Evolutionary conservation across 345 rosid genomes (phyloP).

Genomic region (Gossypium bickii): DNA sequence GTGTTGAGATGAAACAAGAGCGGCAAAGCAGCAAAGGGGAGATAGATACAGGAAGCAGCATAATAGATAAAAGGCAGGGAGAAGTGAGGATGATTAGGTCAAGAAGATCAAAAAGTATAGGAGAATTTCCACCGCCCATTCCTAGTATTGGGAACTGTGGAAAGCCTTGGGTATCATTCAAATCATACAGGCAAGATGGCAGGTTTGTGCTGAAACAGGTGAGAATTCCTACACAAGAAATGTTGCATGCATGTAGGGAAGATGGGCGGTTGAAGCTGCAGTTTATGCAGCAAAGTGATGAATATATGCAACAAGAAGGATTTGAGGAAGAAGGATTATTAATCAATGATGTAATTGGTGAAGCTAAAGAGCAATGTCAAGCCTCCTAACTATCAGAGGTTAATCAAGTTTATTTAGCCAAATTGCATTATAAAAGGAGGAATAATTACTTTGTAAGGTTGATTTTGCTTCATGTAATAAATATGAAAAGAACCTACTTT

Average conservation of each 20-base stretch:
- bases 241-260: constrained; percentile 70
- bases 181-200: constrained; percentile 71
- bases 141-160: constrained; percentile 58
- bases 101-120: constrained; percentile 20
- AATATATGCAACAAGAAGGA: constrained; percentile 33
- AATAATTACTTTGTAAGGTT: background rate
- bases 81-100: constrained; percentile 29
- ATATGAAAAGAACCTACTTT: background rate
- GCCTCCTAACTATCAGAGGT: background rate
- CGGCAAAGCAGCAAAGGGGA: constrained; percentile 24
- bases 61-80: constrained; percentile 1
- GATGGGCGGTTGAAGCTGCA: constrained; percentile 74
- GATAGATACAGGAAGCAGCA: constrained; percentile 6
- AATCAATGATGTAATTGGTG: background rate
- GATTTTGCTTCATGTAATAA: background rate
- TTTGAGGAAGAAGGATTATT: constrained; percentile 16
- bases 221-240: constrained; percentile 62
- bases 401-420: background rate
- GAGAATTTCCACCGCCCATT: constrained; percentile 77
- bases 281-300: constrained; percentile 57
- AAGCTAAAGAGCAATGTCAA: background rate
- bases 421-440: background rate
- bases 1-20: constrained; percentile 36
- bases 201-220: constrained; percentile 78
- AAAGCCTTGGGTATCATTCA: constrained; percentile 67